Base-by-base conservation (phyloP, 2,329 filamentous ascomycete species). In the Colletotrichum sublineola region DNA sequence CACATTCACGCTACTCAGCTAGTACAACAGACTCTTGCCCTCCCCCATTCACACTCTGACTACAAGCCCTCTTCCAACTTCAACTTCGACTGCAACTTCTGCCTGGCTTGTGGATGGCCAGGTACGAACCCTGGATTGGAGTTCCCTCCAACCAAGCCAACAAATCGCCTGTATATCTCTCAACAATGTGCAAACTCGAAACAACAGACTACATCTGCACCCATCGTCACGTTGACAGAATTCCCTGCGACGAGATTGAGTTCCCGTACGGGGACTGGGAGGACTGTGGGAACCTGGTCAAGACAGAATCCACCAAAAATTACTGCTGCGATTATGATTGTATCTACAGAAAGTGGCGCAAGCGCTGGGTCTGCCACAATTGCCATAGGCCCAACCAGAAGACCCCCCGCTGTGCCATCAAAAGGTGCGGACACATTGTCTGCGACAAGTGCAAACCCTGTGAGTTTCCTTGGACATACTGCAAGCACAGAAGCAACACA, bases 321-420 rank as follows among this genome's bases (percentile, higher is more conserved):
- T 2, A 12, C 24, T 65, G 40, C 42, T 64, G 60, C 40, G 4
- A 15, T 1, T 1, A 1, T 1, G 8, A 1, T 4, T 73, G 70
- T 38, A 9, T 48, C 8, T 70, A 73, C 42, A 15, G n/a, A 9
- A 11, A 14, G 8, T 50, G 18, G 36, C 15, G 58, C 3, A 60
- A 6, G 50, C 33, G 53, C 3, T 73, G 70, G 70, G 11, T 11
- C 5, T 73, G 70, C 33, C 63, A 68, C 20, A 9, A 38, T 40
- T 73, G 70, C 31, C 5, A 42, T 0, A 3, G 18, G 3, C 60
- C 67, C 6, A 73, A 69, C 14, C 40, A 61, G 48, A 11, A 20
- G 7, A 24, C 18, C 18, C 11, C 46, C 6, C 33, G 33, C 5
- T 73, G 70, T 36, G 40, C 36, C n/a, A 29, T 36, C 14, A 24